phyloP scores from a whole-genome alignment of 306 rosid species.

The Prunus campanulata region DNA sequence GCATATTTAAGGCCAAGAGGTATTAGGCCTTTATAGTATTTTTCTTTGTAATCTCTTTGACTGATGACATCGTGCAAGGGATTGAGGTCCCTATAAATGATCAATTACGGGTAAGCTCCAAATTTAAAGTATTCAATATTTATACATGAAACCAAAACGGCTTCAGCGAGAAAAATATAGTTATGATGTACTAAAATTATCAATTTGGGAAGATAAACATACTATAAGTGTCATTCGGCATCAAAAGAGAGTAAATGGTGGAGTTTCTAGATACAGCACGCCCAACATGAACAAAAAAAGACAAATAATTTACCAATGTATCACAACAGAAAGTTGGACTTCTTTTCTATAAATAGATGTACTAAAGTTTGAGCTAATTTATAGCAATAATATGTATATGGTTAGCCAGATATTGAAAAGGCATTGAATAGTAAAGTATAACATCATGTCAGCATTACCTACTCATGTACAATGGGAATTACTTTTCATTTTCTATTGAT shows the following conservation, averaged over 20 bases:
- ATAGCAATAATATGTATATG: not conserved
- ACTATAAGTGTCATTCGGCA: not conserved
- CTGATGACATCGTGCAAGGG: conserved; percentile 80
- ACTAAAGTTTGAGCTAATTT: not conserved
- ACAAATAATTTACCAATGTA: not conserved
- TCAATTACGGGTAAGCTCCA: conserved; percentile 14
- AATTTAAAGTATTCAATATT: not conserved
- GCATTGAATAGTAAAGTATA: not conserved
- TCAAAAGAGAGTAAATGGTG: not conserved
- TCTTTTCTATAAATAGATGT: not conserved
- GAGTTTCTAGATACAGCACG: not conserved
- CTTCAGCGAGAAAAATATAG: not conserved
- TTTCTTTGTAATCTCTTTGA: conserved; percentile 62
- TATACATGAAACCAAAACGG: not conserved
- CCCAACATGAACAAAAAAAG: not conserved
- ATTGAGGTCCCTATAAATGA: conserved; percentile 72
- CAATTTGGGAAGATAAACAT: not conserved
- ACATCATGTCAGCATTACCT: not conserved
- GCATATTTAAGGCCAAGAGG: conserved; percentile 75
- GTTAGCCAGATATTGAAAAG: not conserved
- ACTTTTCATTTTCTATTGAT: no score
- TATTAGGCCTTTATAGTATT: conserved; percentile 63
- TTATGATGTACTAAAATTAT: not conserved
- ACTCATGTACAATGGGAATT: not conserved
- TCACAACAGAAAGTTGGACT: not conserved